These are phyloP conservation scores for Pichia sp. DNA, from an alignment of 1,139 yeast species.

Conservation along the genomic window DNA sequence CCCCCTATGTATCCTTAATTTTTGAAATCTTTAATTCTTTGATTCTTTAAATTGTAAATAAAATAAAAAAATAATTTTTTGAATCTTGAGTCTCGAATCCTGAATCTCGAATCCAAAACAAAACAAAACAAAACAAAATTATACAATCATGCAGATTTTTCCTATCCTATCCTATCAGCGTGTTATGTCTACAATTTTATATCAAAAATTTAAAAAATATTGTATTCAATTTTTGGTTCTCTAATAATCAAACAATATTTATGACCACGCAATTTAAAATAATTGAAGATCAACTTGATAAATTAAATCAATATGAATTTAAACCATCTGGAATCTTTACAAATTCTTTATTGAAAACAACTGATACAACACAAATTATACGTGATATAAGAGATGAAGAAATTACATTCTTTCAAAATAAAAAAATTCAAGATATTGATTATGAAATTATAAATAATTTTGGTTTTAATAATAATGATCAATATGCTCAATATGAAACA, in stretches of 20 bases:
- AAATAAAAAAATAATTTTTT: no score
- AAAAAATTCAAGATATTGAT: conserved; percentile 15
- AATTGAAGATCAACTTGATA: background rate
- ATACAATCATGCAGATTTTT: no score
- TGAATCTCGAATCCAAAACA: no score
- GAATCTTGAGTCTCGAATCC: no score
- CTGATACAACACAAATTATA: conserved; percentile 17
- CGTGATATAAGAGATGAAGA: conserved; percentile 19
- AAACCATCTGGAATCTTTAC: conserved; percentile 14
- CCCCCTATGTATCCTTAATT: no score
- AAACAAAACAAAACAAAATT: no score
- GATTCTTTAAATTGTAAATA: no score
- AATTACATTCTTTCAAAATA: conserved; percentile 14
- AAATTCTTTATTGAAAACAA: conserved; percentile 15
- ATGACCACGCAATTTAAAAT: background rate
- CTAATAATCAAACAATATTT: background rate
- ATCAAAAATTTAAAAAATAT: no score
- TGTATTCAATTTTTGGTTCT: no score
- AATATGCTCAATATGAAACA: conserved; percentile 6
- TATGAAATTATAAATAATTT: conserved; percentile 11
- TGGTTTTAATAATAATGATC: background rate
- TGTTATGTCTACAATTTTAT: no score
- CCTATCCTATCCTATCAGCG: no score
- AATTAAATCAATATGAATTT: background rate
- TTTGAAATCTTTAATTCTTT: no score